Evolutionary conservation across 2,329 filamentous ascomycete genomes (phyloP), one percentile per base, ranked within the genome.

Genomic region (Diaporthe ilicicola): DNA sequence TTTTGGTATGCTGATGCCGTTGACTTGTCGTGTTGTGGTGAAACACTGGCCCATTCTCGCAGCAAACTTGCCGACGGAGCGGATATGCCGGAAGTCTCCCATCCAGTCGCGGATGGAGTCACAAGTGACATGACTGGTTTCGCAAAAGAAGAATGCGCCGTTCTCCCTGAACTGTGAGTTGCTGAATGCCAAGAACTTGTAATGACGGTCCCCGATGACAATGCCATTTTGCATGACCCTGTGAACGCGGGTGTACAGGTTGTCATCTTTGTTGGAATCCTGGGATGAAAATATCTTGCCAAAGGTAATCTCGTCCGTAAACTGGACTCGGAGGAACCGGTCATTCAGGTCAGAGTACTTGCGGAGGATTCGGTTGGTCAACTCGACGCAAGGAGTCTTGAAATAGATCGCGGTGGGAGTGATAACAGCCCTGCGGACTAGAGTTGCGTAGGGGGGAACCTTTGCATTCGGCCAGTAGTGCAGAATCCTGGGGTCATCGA

Each of bases 101-200:
- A 98, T 97, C 89, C 93, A 95, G 39, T 85, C 80, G 5, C 95
- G 92, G 70, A 99, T 98, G 62, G 91, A 86, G 22, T 92, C 88
- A 67, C 94, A 94, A 1, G 89, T 92, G 9, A 93, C 78, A 68
- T 89, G 84, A 0, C 88, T 83, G 0, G 89, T 90, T 0, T 93
- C 88, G 5, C 93, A 92, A 79, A 98, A 98, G 81, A 99, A 98
- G 78, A 96, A 98, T 0, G 94, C 95, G 0, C 95, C 93, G 75
- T 95, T 91, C 77, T 98, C 95, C 65, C 95, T 90, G 72, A 99
- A 93, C 76, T 99, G 96, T 0, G 96, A 98, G 79, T 96, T 98
- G 0, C 96, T 95, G 82, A 95, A 98, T 0, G 95, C 96, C 32
- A 99, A 88, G 74, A 98, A 98, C 75, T 95, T 89, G 79, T 94